Evolutionary conservation across 208 protist genomes (phyloP), one percentile per base, ranked within the genome.

Genomic region (Eutreptiella sp.): DNA sequence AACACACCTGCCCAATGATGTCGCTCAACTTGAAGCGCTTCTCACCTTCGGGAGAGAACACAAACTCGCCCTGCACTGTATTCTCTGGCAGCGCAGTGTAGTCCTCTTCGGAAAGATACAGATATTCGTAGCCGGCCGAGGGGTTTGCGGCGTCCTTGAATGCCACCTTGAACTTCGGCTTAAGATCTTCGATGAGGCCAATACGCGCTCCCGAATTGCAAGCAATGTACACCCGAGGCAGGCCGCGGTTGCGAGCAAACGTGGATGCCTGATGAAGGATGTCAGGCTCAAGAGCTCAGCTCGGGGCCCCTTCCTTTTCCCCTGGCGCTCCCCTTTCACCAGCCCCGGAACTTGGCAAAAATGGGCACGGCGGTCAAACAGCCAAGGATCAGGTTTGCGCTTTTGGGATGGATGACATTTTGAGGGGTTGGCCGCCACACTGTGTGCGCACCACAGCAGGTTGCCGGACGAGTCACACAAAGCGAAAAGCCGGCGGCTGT

Each of bases 191-290:
- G 24, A 87, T 81, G 2, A 99, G 69, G 28, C 95, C 95, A 64
- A 99, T 93, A 32, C 94, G 82, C 1, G 96, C 96, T 32, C 96
- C 96, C 57, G 87, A 94, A 80, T 99, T 99, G 35, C 85, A 77
- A 23, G 93, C 83, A 21, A 98, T 77, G 79, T 97, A 99, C 27
- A 99, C 76, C 59, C 96, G 93, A 16, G 96, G 94, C 5, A 99
- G 43, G 16, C 79, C 63, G 39, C 85, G 61, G 27, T 53, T 23
- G 46, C 93, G 83, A 1, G 94, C 88, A 24, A 90, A 70, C 28
- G 84, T 72, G 0, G 83, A 94, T 1, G 80, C 86, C 3, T 63
- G 21, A 47, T 81, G 24, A 41, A 41, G n/a, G 16, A n/a, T n/a
- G n/a, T n/a, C n/a, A n/a, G n/a, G n/a, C n/a, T n/a, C n/a, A n/a